Evolutionary conservation across 1,284 basidiomycete genomes (phyloP), one percentile per base, ranked within the genome.

Genomic region (Rhodotorula glutinis): DNA sequence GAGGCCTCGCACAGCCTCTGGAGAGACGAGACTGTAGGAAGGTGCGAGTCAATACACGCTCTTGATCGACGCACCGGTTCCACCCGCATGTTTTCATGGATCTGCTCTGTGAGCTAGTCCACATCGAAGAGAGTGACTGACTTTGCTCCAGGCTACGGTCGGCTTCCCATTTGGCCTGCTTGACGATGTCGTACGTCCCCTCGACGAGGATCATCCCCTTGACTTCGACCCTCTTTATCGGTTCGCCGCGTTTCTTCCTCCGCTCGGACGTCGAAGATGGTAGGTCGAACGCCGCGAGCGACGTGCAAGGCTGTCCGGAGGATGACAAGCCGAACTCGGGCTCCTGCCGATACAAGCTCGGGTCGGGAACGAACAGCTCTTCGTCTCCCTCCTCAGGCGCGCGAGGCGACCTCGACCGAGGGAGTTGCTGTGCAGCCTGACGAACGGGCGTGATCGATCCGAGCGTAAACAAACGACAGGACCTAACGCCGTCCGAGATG

Each of bases 151-250:
- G 21, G 3, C 67, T 67, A 17, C 60, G 33, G 29, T 66, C 63
- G 27, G 53, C 57, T 29, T 74, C 72, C 33, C 60, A 56, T 27
- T 63, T 57, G 5, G 62, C 43, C 47, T 74, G 73, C 59, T 68
- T 71, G 44, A 75, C 59, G 5, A 70, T 67, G 51, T 75, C 74
- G 54, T 68, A 73, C 23, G 62, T 58, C 17, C 73, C 72, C 5
- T 68, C 65, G 38, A 74, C 61, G 17, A 74, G 59, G 44, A 74
- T 65, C 52, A 75, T 55, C 14, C 73, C 74, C 23, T 33, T 29
- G 19, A 58, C 19, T 5, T 23, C 52, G 5, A 43, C 53, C 25
- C 27, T 38, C 29, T 40, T 29, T 27, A 23, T n/a, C 25, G 13
- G 51, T 29, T 9, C 21, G 19, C 11, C 21, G 17, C 41, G 19